A percentile compares a stretch with the other conserved stretches of the same genome.
Conservation (phyloP, 345 rosid species). For the Noccaea caerulescens region DNA sequence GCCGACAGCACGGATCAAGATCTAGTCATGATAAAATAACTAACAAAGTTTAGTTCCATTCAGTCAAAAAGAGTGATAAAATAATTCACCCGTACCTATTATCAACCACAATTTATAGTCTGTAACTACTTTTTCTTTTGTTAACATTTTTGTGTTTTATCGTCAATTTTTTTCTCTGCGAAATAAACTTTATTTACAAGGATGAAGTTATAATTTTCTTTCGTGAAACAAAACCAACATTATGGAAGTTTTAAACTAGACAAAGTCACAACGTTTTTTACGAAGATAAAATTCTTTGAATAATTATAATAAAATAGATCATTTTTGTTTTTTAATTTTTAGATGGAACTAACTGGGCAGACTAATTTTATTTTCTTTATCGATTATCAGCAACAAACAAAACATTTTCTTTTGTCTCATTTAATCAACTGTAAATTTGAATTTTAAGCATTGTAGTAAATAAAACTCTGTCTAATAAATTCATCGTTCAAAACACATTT, state of each 20-base stretch:
- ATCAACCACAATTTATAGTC: slow-evolving; percentile 7
- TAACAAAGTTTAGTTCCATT: not conserved
- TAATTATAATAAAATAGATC: not conserved
- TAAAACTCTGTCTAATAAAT: not conserved
- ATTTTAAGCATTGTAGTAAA: not conserved
- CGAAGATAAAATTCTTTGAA: too few relatives aligned
- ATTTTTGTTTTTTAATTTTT: too few relatives aligned
- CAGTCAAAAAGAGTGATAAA: not conserved
- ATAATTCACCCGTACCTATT: not conserved
- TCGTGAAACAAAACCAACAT: too few relatives aligned
- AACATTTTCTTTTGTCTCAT: not conserved
- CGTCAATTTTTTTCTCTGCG: not conserved
- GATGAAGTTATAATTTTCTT: not conserved
- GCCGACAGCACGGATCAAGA: too few relatives aligned
- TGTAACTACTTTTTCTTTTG: not conserved
- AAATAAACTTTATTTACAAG: not conserved
- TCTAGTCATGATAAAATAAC: slow-evolving; percentile 3
- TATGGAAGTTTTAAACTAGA: too few relatives aligned
- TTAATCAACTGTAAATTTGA: not conserved
- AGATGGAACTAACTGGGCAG: too few relatives aligned
- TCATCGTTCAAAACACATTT: not conserved
- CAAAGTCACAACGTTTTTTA: too few relatives aligned
- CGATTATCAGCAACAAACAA: not conserved
- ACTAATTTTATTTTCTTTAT: too few relatives aligned
- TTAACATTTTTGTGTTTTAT: not conserved